Evolutionary conservation across 1,139 yeast species (phyloP).

Genomic region (Taiozyma sp.): DNA sequence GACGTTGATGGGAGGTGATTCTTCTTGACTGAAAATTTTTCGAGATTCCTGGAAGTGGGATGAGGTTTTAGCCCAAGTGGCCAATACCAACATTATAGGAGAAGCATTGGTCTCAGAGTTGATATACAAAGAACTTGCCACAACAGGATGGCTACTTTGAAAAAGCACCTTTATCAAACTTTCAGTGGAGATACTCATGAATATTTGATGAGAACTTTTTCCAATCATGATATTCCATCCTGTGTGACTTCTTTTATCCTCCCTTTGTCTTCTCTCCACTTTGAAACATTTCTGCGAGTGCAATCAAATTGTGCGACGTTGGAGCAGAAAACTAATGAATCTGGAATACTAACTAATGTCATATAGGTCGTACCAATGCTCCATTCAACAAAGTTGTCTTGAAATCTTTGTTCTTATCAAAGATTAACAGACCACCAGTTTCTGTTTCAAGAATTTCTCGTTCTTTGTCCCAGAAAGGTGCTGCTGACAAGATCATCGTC

Average conservation of each 20-base stretch:
- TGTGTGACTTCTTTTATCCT: not conserved
- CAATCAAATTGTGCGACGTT: constrained; percentile 46
- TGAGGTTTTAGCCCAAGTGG: not conserved
- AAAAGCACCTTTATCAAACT: constrained; percentile 5
- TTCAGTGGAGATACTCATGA: constrained; percentile 23
- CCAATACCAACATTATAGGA: not conserved
- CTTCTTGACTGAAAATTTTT: not conserved
- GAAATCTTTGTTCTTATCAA: constrained; percentile 91
- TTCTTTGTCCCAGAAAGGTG: constrained; percentile 78
- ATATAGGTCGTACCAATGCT: constrained; percentile 92
- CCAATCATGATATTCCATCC: not conserved
- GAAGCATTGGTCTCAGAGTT: not conserved
- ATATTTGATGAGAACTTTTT: constrained; percentile 6
- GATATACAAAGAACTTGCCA: not conserved
- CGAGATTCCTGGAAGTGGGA: not conserved
- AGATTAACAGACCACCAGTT: constrained; percentile 99
- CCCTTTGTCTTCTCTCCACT: constrained; percentile 3
- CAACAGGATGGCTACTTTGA: not conserved
- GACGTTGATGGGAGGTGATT: not conserved
- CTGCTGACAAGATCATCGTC: constrained; percentile 89
- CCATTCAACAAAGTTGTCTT: constrained; percentile 97
- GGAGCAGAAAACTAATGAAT: constrained; percentile 42
- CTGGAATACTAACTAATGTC: constrained; percentile 38
- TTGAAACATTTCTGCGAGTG: constrained; percentile 51
- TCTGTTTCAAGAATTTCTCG: constrained; percentile 88